Percentiles rank a stretch among this genome's conserved stretches.
Conservation (phyloP, 2,329 filamentous ascomycete genomes). For the Colletotrichum sp. region DNA sequence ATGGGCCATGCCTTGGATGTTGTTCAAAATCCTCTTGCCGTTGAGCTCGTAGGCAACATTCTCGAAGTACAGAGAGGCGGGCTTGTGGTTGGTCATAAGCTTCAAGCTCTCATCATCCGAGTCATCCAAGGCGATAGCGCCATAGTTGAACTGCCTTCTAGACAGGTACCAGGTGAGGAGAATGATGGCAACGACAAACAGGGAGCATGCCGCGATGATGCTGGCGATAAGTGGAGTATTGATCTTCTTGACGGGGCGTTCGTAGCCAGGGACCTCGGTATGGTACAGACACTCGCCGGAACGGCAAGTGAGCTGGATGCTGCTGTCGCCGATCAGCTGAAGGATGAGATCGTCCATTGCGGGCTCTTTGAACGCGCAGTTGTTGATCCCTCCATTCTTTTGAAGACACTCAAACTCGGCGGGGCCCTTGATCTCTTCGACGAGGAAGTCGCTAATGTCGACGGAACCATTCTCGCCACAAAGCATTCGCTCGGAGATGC, state of each 20-base stretch:
- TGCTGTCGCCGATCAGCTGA: conserved; percentile 87
- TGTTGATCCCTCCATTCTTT: conserved; percentile 64
- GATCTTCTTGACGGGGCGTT: conserved; percentile 88
- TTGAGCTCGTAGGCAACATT: conserved; percentile 88
- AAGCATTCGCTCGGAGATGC: conserved; percentile 89
- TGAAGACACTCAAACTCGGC: conserved; percentile 80
- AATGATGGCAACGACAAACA: conserved; percentile 90
- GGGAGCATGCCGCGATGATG: conserved; percentile 83
- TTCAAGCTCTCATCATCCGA: conserved; percentile 87
- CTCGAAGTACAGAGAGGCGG: conserved; percentile 85
- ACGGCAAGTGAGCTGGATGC: conserved; percentile 81
- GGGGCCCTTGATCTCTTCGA: conserved; percentile 82
- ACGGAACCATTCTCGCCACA: conserved; percentile 92
- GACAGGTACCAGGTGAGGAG: conserved; percentile 87
- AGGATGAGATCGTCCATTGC: conserved; percentile 91
- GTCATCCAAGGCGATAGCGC: conserved; percentile 83
- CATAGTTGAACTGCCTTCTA: conserved; percentile 71
- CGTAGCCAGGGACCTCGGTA: conserved; percentile 91
- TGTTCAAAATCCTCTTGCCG: conserved; percentile 82
- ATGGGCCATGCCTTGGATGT: conserved; percentile 84
- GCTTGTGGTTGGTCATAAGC: conserved; percentile 88
- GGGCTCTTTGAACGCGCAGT: conserved; percentile 87
- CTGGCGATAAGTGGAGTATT: conserved; percentile 96
- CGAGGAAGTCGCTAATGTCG: conserved; percentile 88
- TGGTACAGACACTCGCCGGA: conserved; percentile 93